A percentile compares a stretch with the other conserved stretches of the same genome.
phyloP scores from a whole-genome alignment of 2,329 filamentous ascomycete genomes.

The Neobulgaria alba region DNA sequence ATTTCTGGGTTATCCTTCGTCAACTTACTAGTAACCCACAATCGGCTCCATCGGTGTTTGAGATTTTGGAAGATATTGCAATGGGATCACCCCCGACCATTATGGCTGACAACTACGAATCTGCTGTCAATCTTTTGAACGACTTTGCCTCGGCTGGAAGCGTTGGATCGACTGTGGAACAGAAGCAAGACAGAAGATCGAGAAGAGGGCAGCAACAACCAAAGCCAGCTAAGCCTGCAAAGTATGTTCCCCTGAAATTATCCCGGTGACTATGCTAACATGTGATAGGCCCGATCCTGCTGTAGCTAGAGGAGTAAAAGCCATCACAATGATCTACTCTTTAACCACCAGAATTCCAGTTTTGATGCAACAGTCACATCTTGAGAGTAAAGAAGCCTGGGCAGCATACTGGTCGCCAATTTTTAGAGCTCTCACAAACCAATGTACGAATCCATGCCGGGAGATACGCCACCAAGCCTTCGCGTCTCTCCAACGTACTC shows the following conservation, averaged over 20 bases:
- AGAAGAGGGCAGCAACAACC: conserved; percentile 31
- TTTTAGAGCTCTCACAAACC: conserved; percentile 76
- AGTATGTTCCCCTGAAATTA: conserved; percentile 34
- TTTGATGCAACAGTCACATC: conserved; percentile 85
- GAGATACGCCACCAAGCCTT: conserved; percentile 88
- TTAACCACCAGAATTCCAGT: conserved; percentile 75
- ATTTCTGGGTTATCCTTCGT: conserved; percentile 90
- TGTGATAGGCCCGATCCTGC: conserved; percentile 55
- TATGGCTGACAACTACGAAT: conserved; percentile 92
- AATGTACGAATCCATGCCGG: conserved; percentile 90
- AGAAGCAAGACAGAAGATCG: conserved; percentile 50
- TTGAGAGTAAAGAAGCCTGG: conserved; percentile 89
- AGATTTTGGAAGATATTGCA: conserved; percentile 73
- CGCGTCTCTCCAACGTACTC: conserved; percentile 71
- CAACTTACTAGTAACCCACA: conserved; percentile 61
- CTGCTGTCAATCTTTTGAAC: conserved; percentile 73
- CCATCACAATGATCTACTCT: conserved; percentile 72
- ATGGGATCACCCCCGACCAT: conserved; percentile 68
- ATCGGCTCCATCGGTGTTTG: conserved; percentile 71
- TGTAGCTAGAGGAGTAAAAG: conserved; percentile 69
- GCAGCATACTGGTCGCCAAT: conserved; percentile 96
- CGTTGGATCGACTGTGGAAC: conserved; percentile 61
- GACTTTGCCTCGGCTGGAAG: conserved; percentile 82
- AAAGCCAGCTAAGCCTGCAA: conserved; percentile 33
- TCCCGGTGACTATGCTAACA: conserved; percentile 11